These are phyloP conservation scores for Syncephalis plumigaleata DNA, from an alignment of 371 early-diverging fungal species.

Conservation along the genomic window DNA sequence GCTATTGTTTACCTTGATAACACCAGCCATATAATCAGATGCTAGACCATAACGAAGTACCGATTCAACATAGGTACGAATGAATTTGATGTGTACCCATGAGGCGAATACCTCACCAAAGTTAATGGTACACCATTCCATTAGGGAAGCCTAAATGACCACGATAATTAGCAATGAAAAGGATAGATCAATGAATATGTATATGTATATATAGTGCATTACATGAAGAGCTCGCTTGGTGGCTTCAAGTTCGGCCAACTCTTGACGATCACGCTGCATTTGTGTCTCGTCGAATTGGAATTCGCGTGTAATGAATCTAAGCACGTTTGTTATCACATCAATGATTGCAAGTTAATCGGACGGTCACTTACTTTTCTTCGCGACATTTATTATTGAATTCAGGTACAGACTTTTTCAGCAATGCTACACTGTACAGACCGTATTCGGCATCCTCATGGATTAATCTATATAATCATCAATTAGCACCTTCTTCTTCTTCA, in stretches of 20 bases:
- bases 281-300: conserved; percentile 74
- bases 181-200: not conserved
- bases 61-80: conserved; percentile 89
- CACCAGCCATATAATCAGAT: conserved; percentile 77
- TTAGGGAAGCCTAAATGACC: not conserved
- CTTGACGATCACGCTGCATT: conserved; percentile 50
- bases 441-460: conserved; percentile 89
- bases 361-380: conserved; percentile 45
- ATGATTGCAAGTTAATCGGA: not conserved
- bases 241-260: conserved; percentile 46
- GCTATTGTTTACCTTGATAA: conserved; percentile 52
- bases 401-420: conserved; percentile 74
- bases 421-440: conserved; percentile 71
- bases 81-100: conserved; percentile 85
- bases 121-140: conserved; percentile 49
- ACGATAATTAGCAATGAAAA: not conserved
- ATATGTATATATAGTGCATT: conserved; percentile 5
- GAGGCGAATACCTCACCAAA: conserved; percentile 85
- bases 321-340: not conserved
- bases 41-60: conserved; percentile 93
- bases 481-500: too few relatives aligned
- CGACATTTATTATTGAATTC: conserved; percentile 79
- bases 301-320: conserved; percentile 80
- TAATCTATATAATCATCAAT: conserved; percentile 19
- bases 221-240: conserved; percentile 66